A percentile compares a stretch with the other conserved stretches of the same genome.
These are phyloP conservation scores for Ogataea nakhonphanomensis DNA, from an alignment of 805 yeast species.

Conservation along the genomic window DNA sequence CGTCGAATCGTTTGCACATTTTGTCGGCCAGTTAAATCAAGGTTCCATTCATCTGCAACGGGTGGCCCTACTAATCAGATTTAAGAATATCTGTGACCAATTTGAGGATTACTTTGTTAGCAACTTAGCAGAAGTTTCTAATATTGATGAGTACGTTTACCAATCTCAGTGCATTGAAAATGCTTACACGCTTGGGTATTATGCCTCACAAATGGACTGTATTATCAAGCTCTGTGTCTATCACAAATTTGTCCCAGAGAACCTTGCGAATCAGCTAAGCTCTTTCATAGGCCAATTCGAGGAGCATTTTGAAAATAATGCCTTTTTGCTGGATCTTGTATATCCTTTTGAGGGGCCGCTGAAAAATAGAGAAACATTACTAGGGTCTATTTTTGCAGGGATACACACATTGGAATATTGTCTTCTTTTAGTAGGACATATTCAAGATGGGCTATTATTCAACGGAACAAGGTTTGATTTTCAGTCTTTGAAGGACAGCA, in stretches of 20 bases:
- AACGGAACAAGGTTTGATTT: slow-evolving; percentile 2
- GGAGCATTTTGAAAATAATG: slow-evolving; percentile 3
- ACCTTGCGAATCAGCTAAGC: background rate
- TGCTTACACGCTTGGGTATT: slow-evolving; percentile 4
- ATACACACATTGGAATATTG: slow-evolving; percentile 4
- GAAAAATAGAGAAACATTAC: slow-evolving; percentile 4
- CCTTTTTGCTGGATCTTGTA: slow-evolving; percentile 1
- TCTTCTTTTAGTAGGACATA: background rate
- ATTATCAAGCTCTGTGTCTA: slow-evolving; percentile 6
- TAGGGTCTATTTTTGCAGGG: background rate
- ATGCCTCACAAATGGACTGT: slow-evolving; percentile 4
- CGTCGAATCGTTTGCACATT: slow-evolving; percentile 4
- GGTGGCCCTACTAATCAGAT: slow-evolving; percentile 12
- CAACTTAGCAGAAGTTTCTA: background rate
- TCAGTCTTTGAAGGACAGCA: background rate
- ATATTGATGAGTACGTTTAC: slow-evolving; percentile 12
- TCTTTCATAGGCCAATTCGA: slow-evolving; percentile 7
- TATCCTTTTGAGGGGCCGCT: slow-evolving; percentile 6
- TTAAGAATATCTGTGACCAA: slow-evolving; percentile 6
- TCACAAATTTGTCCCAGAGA: slow-evolving; percentile 4
- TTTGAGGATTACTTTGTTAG: slow-evolving; percentile 6
- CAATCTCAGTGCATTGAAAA: slow-evolving; percentile 6
- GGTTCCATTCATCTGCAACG: background rate
- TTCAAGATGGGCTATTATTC: slow-evolving; percentile 8
- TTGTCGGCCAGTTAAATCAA: slow-evolving; percentile 2